phyloP scores from a whole-genome alignment of 176 grass and related monocot genomes.

The Tillandsia fasciculata region DNA sequence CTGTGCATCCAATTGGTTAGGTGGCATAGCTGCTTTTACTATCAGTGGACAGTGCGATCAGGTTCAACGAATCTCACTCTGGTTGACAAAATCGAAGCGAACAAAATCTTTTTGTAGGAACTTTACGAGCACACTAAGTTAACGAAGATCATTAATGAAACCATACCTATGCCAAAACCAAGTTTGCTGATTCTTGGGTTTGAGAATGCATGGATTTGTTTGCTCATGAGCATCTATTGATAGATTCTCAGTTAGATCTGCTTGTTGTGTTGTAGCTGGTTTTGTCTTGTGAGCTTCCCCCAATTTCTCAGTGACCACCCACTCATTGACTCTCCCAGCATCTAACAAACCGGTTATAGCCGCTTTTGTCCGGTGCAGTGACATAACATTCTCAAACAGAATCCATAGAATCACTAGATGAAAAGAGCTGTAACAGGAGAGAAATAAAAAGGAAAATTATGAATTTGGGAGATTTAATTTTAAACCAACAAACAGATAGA shows the following conservation, averaged over 20 bases:
- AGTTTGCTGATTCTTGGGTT: slow-evolving; percentile 33
- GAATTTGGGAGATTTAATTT: background rate
- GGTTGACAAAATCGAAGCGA: background rate
- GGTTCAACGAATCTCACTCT: no score
- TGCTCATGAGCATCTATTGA: slow-evolving; percentile 28
- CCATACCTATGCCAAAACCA: slow-evolving; percentile 51
- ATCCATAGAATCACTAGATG: slow-evolving; percentile 84
- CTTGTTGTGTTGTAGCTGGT: slow-evolving; percentile 26
- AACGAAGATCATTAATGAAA: slow-evolving; percentile 7
- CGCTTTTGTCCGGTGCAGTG: slow-evolving; percentile 63
- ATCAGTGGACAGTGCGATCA: no score
- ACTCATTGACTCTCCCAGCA: slow-evolving; percentile 78
- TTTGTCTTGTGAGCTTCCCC: slow-evolving; percentile 67
- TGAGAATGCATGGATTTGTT: slow-evolving; percentile 29
- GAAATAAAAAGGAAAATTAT: background rate
- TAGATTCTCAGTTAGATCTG: slow-evolving; percentile 29
- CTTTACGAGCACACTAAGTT: background rate
- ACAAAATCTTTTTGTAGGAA: background rate
- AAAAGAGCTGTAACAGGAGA: slow-evolving; percentile 52
- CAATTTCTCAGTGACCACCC: slow-evolving; percentile 88
- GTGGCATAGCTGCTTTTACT: no score
- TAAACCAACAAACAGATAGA: background rate
- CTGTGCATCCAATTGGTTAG: no score
- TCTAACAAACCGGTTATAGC: slow-evolving; percentile 59
- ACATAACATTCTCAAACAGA: slow-evolving; percentile 94